Evolutionary conservation across 305 asterid species (phyloP).

Genomic region (Fraxinus latifolia): DNA sequence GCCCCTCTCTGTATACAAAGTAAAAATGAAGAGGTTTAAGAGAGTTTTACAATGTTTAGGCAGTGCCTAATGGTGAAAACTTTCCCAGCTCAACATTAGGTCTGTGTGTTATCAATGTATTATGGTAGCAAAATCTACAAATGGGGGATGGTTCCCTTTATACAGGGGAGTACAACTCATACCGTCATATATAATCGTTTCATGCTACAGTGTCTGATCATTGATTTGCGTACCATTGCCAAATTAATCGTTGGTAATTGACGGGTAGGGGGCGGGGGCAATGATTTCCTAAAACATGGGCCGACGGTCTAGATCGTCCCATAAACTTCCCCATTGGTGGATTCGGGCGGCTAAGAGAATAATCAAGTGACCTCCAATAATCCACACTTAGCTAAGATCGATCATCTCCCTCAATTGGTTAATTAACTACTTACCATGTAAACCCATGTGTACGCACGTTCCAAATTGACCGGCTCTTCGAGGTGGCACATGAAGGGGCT

Average conservation of each 20-base stretch:
- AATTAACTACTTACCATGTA: neutral
- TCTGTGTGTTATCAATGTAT: neutral
- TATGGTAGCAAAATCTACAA: neutral
- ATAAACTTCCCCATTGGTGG: neutral
- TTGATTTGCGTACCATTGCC: neutral
- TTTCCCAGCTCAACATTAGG: neutral
- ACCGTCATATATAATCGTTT: too few relatives aligned
- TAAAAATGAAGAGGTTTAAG: neutral
- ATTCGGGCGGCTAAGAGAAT: neutral
- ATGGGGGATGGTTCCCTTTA: neutral
- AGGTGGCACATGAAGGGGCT: neutral
- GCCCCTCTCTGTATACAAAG: neutral
- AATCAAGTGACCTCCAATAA: neutral
- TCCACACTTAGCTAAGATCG: neutral
- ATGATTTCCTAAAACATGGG: neutral
- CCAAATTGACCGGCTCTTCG: neutral
- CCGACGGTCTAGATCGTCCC: neutral
- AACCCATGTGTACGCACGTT: neutral
- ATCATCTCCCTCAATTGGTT: neutral
- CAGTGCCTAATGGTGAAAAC: too few relatives aligned
- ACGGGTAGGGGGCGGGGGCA: neutral
- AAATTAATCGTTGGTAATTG: neutral
- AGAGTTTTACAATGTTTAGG: neutral
- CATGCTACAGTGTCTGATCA: neutral
- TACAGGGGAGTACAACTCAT: neutral